Evolutionary conservation across 176 grass and related monocot genomes (phyloP).

Genomic region (Zea mays): DNA sequence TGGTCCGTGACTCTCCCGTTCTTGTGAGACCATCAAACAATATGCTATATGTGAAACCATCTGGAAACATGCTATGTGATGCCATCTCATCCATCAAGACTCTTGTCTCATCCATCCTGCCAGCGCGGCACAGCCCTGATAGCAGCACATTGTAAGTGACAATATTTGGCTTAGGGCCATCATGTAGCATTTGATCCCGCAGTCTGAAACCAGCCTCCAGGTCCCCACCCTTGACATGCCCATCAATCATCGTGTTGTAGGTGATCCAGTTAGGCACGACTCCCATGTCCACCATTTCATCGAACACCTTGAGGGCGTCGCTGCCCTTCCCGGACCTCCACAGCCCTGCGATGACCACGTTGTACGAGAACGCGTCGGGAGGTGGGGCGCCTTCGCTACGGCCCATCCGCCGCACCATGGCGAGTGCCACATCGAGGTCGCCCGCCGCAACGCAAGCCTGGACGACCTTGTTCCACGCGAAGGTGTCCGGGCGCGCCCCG

Average conservation of each 20-base stretch:
- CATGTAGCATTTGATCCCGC: conserved; percentile 36
- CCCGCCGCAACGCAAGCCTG: conserved; percentile 39
- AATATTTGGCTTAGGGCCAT: conserved; percentile 45
- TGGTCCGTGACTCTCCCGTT: conserved; percentile 28
- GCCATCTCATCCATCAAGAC: conserved; percentile 58
- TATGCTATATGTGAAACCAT: conserved; percentile 59
- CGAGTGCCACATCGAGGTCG: conserved; percentile 48
- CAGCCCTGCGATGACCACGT: conserved; percentile 47
- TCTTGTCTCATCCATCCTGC: conserved; percentile 37
- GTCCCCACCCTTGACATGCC: conserved; percentile 46
- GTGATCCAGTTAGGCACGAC: conserved; percentile 44
- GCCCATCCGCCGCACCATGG: conserved; percentile 50
- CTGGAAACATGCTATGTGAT: conserved; percentile 34
- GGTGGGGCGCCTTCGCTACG: conserved; percentile 9
- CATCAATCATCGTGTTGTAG: conserved; percentile 66
- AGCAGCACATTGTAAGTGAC: conserved; percentile 64
- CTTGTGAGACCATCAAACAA: conserved; percentile 58
- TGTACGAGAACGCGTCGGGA: conserved; percentile 59
- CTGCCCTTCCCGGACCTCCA: conserved; percentile 36
- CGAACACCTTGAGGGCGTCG: conserved; percentile 50
- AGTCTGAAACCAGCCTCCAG: conserved; percentile 49
- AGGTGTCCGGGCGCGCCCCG: conserved; percentile 41
- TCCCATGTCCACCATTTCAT: conserved; percentile 48
- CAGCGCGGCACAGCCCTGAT: conserved; percentile 50
- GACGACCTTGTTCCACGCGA: conserved; percentile 60